phyloP scores from a whole-genome alignment of 228 moss, liverwort and hornwort species.

The Sphagnum magellanicum region DNA sequence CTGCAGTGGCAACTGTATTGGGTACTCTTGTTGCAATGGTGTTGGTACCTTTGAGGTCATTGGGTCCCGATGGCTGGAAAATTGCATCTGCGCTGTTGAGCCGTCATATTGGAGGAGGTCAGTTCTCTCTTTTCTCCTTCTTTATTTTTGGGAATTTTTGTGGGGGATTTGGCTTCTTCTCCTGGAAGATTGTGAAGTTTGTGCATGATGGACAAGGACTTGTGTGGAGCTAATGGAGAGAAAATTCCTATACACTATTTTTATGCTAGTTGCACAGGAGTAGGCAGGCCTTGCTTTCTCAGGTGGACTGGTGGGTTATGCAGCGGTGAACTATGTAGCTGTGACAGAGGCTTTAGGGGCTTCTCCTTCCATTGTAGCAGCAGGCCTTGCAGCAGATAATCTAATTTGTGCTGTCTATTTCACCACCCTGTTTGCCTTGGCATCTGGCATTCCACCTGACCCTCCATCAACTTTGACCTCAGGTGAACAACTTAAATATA shows the following conservation, averaged over 20 bases:
- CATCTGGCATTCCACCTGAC: conserved; percentile 78
- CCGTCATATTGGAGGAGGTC: conserved; percentile 98
- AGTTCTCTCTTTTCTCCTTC: conserved; percentile 5
- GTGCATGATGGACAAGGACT: no score
- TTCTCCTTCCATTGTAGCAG: conserved; percentile 82
- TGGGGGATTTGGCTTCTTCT: not conserved
- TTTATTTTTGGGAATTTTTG: not conserved
- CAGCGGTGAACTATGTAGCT: conserved; percentile 99
- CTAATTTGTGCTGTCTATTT: conserved; percentile 96
- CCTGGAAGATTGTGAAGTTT: not conserved
- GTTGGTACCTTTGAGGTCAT: conserved; percentile 69
- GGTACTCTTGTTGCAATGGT: conserved; percentile 85
- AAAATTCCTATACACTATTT: not conserved
- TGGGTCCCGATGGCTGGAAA: conserved; percentile 96
- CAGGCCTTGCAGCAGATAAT: conserved; percentile 94
- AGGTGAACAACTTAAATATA: conserved; percentile 11
- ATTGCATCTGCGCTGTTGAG: conserved; percentile 91
- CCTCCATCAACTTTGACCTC: conserved; percentile 18
- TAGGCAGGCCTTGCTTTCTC: not conserved
- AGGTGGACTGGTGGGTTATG: conserved; percentile 14
- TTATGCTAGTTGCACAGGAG: not conserved
- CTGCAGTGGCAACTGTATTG: conserved; percentile 85
- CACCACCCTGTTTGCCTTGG: conserved; percentile 86
- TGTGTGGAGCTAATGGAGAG: not conserved
- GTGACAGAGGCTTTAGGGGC: conserved; percentile 93